Evolutionary conservation across 768 basidiomycete genomes (phyloP).

Genomic region (Hygrocybe punicea): DNA sequence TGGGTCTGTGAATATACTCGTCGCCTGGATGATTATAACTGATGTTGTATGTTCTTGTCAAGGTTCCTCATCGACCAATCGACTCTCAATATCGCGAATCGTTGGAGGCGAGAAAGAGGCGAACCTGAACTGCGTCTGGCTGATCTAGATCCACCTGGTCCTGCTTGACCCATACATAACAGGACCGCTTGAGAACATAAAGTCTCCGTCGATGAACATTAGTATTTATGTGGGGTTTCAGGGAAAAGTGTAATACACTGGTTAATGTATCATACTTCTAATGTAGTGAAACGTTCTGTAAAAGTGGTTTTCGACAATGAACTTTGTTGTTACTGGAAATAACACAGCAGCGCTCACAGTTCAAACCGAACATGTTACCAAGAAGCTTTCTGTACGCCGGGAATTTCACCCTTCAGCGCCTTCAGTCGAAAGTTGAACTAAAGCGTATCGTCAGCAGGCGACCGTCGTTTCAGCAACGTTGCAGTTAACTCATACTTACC

Average conservation of each 20-base stretch:
- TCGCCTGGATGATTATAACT: neutral
- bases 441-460: neutral
- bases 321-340: too few species aligned
- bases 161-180: conserved; percentile 22
- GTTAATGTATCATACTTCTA: too few species aligned
- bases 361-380: conserved; percentile 69
- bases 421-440: conserved; percentile 91
- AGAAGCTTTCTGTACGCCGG: conserved; percentile 87
- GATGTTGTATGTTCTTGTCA: conserved; percentile 7
- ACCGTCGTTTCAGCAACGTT: conserved; percentile 16
- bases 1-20: conserved; percentile 51
- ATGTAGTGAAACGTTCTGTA: too few species aligned
- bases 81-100: conserved; percentile 69
- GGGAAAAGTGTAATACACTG: too few species aligned
- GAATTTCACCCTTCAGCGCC: conserved; percentile 75
- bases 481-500: conserved; percentile 44
- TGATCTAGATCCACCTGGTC: conserved; percentile 45
- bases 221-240: too few species aligned
- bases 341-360: too few species aligned
- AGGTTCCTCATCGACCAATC: conserved; percentile 79
- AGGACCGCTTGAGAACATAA: neutral
- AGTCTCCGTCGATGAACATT: neutral
- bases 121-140: conserved; percentile 63
- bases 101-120: conserved; percentile 85
- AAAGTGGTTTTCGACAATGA: too few species aligned